Evolutionary conservation across 768 basidiomycete genomes (phyloP).

Genomic region (Podaxis rugospora): DNA sequence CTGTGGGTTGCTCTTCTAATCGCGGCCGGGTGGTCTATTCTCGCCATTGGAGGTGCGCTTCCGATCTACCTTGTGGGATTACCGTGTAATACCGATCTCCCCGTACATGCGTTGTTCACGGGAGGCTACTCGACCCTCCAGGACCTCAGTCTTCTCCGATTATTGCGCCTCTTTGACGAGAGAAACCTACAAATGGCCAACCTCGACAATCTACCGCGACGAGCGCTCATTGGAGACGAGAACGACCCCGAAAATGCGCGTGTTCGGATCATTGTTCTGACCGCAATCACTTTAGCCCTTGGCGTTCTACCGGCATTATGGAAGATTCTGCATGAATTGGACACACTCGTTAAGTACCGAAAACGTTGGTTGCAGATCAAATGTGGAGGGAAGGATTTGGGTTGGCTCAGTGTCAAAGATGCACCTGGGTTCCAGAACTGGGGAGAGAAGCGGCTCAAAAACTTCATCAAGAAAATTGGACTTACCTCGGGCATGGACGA

Average conservation of each 20-base stretch:
- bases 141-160: slow-evolving; percentile 72
- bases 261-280: slow-evolving; percentile 63
- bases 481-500: slow-evolving; percentile 54
- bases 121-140: slow-evolving; percentile 67
- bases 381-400: slow-evolving; percentile 71
- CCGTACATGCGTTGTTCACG: slow-evolving; percentile 36
- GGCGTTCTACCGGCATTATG: slow-evolving; percentile 61
- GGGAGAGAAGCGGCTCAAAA: slow-evolving; percentile 73
- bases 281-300: slow-evolving; percentile 56
- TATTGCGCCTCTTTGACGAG: slow-evolving; percentile 58
- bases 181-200: slow-evolving; percentile 29
- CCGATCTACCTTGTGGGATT: slow-evolving; percentile 67
- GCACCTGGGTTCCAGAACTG: slow-evolving; percentile 68
- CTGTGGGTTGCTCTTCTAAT: slow-evolving; percentile 65
- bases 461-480: slow-evolving; percentile 60
- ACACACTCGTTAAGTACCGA: slow-evolving; percentile 47
- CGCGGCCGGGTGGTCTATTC: slow-evolving; percentile 59
- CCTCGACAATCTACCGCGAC: slow-evolving; percentile 23
- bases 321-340: slow-evolving; percentile 63
- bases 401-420: slow-evolving; percentile 58
- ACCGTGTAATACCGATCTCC: slow-evolving; percentile 61
- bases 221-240: slow-evolving; percentile 26
- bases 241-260: slow-evolving; percentile 42
- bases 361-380: slow-evolving; percentile 56
- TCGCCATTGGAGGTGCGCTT: slow-evolving; percentile 67